Evolutionary conservation across 345 rosid species (phyloP).

Genomic region (Clausena lansium): DNA sequence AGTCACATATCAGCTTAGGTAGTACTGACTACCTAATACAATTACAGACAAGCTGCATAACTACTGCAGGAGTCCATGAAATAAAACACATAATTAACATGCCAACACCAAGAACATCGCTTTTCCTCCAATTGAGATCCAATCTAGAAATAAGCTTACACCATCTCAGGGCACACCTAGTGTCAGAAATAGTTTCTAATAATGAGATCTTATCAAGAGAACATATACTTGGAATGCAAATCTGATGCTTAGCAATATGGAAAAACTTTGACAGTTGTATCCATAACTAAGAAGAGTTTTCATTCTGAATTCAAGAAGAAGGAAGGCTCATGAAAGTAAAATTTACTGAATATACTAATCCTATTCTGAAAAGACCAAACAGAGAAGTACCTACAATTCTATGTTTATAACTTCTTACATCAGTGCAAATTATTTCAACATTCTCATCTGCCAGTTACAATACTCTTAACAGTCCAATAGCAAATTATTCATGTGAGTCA

Average conservation of each 20-base stretch:
- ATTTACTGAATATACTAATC: not conserved
- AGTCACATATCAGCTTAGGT: not conserved
- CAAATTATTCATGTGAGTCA: not conserved
- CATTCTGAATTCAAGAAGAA: not conserved
- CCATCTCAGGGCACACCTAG: not conserved
- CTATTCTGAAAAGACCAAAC: not conserved
- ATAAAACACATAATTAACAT: not conserved
- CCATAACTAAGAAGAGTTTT: not conserved
- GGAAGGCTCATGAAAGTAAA: not conserved
- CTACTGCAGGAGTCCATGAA: not conserved
- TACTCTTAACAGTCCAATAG: not conserved
- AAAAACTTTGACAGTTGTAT: not conserved
- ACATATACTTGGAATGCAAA: not conserved
- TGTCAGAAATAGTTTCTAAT: not conserved
- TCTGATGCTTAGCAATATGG: not conserved
- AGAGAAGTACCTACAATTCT: not conserved
- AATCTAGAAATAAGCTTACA: not conserved
- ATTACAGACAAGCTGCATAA: not conserved
- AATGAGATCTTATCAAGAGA: not conserved
- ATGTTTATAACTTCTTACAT: not conserved
- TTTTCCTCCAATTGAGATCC: not conserved
- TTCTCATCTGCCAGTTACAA: not conserved
- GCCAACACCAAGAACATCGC: not conserved
- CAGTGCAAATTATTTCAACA: not conserved
- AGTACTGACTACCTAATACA: not conserved